Evolutionary conservation across 192 early-diverging fungal species (phyloP), one percentile per base, ranked within the genome.

Genomic region (Rhizophlyctis rosea): DNA sequence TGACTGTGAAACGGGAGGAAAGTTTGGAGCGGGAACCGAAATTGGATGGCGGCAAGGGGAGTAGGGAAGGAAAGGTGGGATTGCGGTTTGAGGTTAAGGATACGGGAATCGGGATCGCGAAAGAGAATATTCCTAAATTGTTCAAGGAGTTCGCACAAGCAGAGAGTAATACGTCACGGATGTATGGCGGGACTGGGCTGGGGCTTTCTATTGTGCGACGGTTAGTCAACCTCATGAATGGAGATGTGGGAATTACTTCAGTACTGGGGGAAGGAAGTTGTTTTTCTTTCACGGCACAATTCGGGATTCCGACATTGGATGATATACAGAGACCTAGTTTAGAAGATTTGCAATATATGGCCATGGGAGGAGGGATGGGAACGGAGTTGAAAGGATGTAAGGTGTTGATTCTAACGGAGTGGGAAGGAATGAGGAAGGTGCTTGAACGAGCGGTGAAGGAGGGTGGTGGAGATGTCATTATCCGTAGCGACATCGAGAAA

Each of bases 131-230:
- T 47, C 68, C 79, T 33, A 76, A 88, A 23, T 83, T 92, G 21
- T 94, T 94, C 67, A 86, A 90, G 33, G 87, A 86, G 27, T 94
- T 91, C 73, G 78, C 87, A 48, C 92, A 94, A 67, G 90, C 90
- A 1, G 90, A 92, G 35, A 44, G 11, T 2, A 62, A 50, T 52
- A 68, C 67, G 32, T 47, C 34, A 47, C 67, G 67, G 62, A 81
- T 85, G 73, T 94, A 89, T 59, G 90, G 89, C 44, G 91, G 91
- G 34, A 93, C 91, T 16, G 90, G 91, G 2, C 68, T 91, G 23
- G 91, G 92, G 0, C 77, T 94, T 18, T 90, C 88, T 29, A 94
- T 94, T 48, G 88, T 87, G 2, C 84, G 82, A 65, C 81, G 85
- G 28, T 73, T 94, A 7, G 89, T 89, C 32, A 76, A 84, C 44